phyloP scores from a whole-genome alignment of 768 basidiomycete species.

The Lactarius psammicola region DNA sequence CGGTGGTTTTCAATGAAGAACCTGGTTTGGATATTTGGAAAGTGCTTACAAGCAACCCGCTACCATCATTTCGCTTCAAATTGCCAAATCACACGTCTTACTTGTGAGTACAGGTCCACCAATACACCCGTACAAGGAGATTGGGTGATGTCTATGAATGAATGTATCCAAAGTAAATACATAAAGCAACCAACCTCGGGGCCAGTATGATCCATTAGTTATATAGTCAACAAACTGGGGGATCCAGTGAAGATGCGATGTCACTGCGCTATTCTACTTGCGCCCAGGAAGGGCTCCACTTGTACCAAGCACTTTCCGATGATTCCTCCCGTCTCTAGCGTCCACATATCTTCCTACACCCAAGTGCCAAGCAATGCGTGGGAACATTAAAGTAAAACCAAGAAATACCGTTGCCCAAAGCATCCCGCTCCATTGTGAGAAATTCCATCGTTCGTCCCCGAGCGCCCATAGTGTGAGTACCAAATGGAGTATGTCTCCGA shows the following conservation, averaged over 20 bases:
- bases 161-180: not conserved
- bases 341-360: constrained; percentile 75
- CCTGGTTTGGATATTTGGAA: not conserved
- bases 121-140: not conserved
- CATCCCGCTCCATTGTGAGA: constrained; percentile 64
- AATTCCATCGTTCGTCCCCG: constrained; percentile 64
- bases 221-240: not conserved
- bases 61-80: not conserved
- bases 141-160: no score
- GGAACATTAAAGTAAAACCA: constrained; percentile 64
- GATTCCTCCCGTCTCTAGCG: constrained; percentile 48
- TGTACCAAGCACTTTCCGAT: constrained; percentile 7
- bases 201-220: not conserved
- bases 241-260: not conserved
- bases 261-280: not conserved
- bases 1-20: not conserved
- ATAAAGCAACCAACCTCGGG: no score
- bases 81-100: not conserved
- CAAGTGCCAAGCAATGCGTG: constrained; percentile 70
- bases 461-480: constrained; percentile 71
- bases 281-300: constrained; percentile 6
- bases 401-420: constrained; percentile 63
- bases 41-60: not conserved
- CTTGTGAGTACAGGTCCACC: not conserved
- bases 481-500: constrained; percentile 68